phyloP scores from a whole-genome alignment of 441 rosid species.

The Jatropha multifida region DNA sequence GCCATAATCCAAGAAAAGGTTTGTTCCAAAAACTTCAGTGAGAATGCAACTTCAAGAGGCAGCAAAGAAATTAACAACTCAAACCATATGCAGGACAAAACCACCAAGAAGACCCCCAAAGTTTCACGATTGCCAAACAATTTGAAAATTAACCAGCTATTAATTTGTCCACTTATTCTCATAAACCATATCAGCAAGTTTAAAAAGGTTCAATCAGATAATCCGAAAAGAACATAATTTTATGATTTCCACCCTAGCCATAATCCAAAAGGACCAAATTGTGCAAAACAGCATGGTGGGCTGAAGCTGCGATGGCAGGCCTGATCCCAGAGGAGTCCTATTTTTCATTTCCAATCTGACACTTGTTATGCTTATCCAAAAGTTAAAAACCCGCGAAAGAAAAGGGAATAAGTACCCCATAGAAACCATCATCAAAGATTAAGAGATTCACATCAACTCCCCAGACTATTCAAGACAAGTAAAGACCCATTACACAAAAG shows the following conservation, averaged over 20 bases:
- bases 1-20: conserved; percentile 24
- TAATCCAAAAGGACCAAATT: not conserved
- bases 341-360: conserved; percentile 17
- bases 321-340: conserved; percentile 10
- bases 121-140: conserved; percentile 6
- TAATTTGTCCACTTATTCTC: conserved; percentile 14
- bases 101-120: conserved; percentile 17
- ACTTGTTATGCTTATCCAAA: not conserved
- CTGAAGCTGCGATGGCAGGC: conserved; percentile 16
- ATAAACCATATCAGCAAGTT: conserved; percentile 8
- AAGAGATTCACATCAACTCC: conserved; percentile 20
- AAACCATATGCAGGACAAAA: conserved; percentile 15
- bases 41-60: conserved; percentile 21
- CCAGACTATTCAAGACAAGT: conserved; percentile 1
- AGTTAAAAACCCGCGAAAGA: conserved; percentile 8
- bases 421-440: conserved; percentile 15
- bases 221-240: not conserved
- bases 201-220: not conserved
- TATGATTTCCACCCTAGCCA: not conserved
- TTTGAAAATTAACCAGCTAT: conserved; percentile 21
- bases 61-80: conserved; percentile 15
- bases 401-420: conserved; percentile 2
- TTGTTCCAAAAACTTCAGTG: conserved; percentile 24
- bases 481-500: conserved; percentile 13
- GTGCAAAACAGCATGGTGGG: not conserved